Base-by-base conservation (phyloP, 1,139 yeast genomes). In the Debaryomyces subglobosus region DNA sequence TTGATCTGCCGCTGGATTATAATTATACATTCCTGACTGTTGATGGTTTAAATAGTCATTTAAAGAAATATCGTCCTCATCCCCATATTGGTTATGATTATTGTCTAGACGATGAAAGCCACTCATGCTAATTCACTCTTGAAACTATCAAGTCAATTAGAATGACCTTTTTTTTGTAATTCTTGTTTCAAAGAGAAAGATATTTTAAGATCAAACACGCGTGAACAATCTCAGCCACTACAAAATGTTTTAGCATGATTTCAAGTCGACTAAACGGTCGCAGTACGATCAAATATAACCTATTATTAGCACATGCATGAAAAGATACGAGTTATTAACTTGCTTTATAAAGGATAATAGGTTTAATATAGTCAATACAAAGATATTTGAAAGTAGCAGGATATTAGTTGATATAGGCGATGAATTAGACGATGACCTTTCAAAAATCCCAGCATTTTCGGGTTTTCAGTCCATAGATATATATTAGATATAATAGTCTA, bases 11-110 rank as follows among this genome's bases (percentile, higher is more conserved):
- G 30, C 9, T 39, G 55, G 56, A 39, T 57, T 53, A 48, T 63
- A 60, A 37, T 54, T 58, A 47, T 61, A 59, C 23, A 57, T 53
- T 12, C 64, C 65, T 21, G 55, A 49, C 27, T 57, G 57, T 47
- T 56, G 59, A 44, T 51, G 23, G 45, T 43, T 43, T 30, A 45
- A 39, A 34, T 45, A 48, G 20, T 48, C 51, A 18, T 42, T 42
- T 12, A 48, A 37, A n/a, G 51, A 49, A 29, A 41, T 48, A 25
- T 47, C 48, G n/a, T 50, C 49, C 15, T 46, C 50, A 13, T 39
- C 42, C 32, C 43, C 43, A 20, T 40, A 40, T 32, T 29, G 29
- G 35, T 40, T 40, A 30, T 30, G 43, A 29, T 29, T n/a, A 29
- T 21, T 20, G 21, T 35, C 43, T 30, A 29, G 36, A 32, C 43